phyloP scores from a whole-genome alignment of 108 stramenopile genomes.

The Cyclotella sp. region DNA sequence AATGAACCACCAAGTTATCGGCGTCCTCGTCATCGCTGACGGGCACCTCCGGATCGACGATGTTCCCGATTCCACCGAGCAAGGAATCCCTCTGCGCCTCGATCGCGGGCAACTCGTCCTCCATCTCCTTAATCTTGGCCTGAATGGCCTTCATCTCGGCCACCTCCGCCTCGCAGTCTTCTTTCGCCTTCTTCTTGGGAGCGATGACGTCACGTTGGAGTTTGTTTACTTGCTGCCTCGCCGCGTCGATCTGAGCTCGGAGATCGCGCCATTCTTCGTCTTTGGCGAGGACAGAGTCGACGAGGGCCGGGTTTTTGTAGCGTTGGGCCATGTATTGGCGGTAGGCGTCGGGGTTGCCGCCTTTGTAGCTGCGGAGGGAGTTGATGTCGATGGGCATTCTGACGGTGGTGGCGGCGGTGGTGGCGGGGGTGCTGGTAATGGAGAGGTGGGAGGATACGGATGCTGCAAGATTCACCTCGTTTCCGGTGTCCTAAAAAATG shows the following conservation, averaged over 20 bases:
- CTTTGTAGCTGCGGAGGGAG: conserved; percentile 92
- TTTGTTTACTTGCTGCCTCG: conserved; percentile 89
- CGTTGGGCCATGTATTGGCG: conserved; percentile 85
- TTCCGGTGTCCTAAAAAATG: no score
- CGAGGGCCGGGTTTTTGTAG: conserved; percentile 83
- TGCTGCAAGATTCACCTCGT: no score
- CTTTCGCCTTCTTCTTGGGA: conserved; percentile 94
- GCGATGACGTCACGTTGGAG: conserved; percentile 92
- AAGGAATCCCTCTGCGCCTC: conserved; percentile 74
- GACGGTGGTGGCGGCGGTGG: neutral
- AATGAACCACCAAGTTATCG: conserved; percentile 88
- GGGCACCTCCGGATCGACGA: conserved; percentile 96
- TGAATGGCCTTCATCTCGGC: conserved; percentile 88
- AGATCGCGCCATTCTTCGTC: conserved; percentile 92
- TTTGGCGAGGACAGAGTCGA: conserved; percentile 91
- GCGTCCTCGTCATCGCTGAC: conserved; percentile 93
- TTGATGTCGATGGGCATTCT: conserved; percentile 94
- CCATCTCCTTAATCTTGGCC: conserved; percentile 74
- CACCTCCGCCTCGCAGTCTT: conserved; percentile 85
- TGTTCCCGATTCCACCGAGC: conserved; percentile 93
- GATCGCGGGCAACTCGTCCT: conserved; percentile 64
- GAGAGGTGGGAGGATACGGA: no score
- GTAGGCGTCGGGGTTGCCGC: conserved; percentile 92
- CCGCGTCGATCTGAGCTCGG: conserved; percentile 73
- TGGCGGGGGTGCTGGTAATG: no score